These are phyloP conservation scores for Trichopus zeylanicus DNA, from an alignment of 116 monocot genomes.

Conservation along the genomic window DNA sequence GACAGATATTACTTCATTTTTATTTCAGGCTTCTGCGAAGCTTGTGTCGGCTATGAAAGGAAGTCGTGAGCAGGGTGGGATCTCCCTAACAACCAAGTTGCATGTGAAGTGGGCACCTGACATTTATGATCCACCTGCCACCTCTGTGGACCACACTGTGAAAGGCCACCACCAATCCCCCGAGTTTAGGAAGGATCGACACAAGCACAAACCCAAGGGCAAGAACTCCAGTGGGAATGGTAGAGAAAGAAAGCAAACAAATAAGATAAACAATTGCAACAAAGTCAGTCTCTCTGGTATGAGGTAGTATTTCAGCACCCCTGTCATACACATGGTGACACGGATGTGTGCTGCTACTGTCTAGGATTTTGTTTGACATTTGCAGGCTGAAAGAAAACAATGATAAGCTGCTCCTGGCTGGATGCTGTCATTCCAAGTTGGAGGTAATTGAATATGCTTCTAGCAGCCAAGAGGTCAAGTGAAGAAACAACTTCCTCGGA, in stretches of 20 bases:
- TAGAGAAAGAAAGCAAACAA: conserved; percentile 23
- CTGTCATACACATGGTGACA: not conserved
- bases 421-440: not conserved
- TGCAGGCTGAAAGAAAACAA: conserved; percentile 6
- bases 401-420: conserved; percentile 2
- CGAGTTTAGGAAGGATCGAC: conserved; percentile 36
- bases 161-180: conserved; percentile 28
- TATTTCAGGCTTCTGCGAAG: conserved; percentile 33
- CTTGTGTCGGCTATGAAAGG: conserved; percentile 85
- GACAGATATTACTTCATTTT: not conserved
- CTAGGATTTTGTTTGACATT: not conserved
- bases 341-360: not conserved
- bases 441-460: conserved; percentile 16
- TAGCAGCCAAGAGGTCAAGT: conserved; percentile 33
- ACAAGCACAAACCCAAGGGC: conserved; percentile 56
- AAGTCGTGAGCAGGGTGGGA: conserved; percentile 40
- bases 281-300: not conserved
- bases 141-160: conserved; percentile 62
- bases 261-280: conserved; percentile 5
- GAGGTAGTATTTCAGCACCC: conserved; percentile 11
- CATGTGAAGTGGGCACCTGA: conserved; percentile 82
- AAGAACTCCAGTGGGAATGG: conserved; percentile 25
- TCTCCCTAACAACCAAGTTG: conserved; percentile 14
- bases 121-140: conserved; percentile 74
- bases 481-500: conserved; percentile 32